phyloP scores from a whole-genome alignment of 148 eudicot genomes.

The Camellia lanceoleosa region DNA sequence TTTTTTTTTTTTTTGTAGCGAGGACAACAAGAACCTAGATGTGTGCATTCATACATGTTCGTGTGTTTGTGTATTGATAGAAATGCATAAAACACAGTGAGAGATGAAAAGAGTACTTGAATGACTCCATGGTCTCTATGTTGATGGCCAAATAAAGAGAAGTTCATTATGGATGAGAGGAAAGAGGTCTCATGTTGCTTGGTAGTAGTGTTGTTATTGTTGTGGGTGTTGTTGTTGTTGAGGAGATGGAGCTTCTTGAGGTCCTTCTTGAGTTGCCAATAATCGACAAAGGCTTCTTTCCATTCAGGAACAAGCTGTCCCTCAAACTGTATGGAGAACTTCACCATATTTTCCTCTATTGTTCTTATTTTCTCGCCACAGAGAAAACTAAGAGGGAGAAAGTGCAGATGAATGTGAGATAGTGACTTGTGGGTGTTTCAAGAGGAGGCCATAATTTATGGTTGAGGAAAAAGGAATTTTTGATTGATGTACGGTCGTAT shows the following conservation, averaged over 20 bases:
- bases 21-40: too few species aligned
- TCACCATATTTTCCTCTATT: slow-evolving; percentile 36
- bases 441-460: slow-evolving; percentile 49
- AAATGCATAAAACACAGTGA: neutral
- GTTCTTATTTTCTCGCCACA: slow-evolving; percentile 27
- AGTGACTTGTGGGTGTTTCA: slow-evolving; percentile 37
- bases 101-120: slow-evolving; percentile 50
- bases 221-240: too few species aligned
- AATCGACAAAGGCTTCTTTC: slow-evolving; percentile 96
- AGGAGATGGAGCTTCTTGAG: slow-evolving; percentile 59
- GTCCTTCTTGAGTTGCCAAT: slow-evolving; percentile 67
- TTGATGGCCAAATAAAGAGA: slow-evolving; percentile 45
- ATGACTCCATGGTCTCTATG: slow-evolving; percentile 47
- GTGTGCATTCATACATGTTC: too few species aligned
- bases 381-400: slow-evolving; percentile 34
- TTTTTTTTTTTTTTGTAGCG: too few species aligned
- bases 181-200: slow-evolving; percentile 37
- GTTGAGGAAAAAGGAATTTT: slow-evolving; percentile 20
- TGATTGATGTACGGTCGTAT: slow-evolving; percentile 19
- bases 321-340: slow-evolving; percentile 84
- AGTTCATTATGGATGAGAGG: slow-evolving; percentile 53
- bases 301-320: slow-evolving; percentile 90
- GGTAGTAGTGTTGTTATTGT: slow-evolving; percentile 17
- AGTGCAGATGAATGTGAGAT: slow-evolving; percentile 7
- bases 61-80: too few species aligned